Base-by-base conservation (phyloP, 345 rosid genomes). In the Cardamine resedifolia region DNA sequence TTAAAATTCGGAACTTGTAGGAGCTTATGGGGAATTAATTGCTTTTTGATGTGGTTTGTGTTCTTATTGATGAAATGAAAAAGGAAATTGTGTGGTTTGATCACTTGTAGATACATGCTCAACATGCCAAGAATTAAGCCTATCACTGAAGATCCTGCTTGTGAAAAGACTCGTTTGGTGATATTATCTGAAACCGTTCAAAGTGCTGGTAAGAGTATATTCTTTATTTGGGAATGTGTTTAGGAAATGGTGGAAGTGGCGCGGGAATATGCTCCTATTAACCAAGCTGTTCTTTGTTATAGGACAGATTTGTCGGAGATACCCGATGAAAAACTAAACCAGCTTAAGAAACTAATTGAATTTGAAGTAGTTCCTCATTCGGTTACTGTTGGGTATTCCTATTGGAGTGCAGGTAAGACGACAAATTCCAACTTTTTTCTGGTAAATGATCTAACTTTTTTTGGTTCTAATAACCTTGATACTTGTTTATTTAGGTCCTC, bases 51-150 rank as follows among this genome's bases (percentile, higher is more conserved):
- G 27, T 57, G 27, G 7, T 18, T 6, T 41, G 5, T 45, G 70
- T 43, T 69, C 58, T 53, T 53, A 33, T 34, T 68, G 74, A 44
- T 52, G 20, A 18, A 75, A 51, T 50, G n/a, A 23, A 19, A 75
- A 75, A 20, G 1, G 47, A 49, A 59, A 16, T 28, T 21, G 16
- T 16, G 10, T 52, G 52, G 44, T 55, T 62, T 69, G 34, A 56
- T 58, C 6, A 23, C 55, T 18, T 77, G 72, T 81, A 94, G 98
- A 53, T 89, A 85, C 82, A 81, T 94, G 86, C 84, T 94, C 49
- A 86, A 89, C 66, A 94, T 82, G 86, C 81, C 91, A 51, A 84
- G 97, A 9, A 76, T 89, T 66, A 94, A 94, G 60, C 98, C 97
- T 2, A 80, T 94, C 34, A 82, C 80, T 4, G 97, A 91, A 77